These are phyloP conservation scores for Fonsecaea nubica DNA, from an alignment of 2,329 filamentous ascomycete genomes.

Conservation along the genomic window DNA sequence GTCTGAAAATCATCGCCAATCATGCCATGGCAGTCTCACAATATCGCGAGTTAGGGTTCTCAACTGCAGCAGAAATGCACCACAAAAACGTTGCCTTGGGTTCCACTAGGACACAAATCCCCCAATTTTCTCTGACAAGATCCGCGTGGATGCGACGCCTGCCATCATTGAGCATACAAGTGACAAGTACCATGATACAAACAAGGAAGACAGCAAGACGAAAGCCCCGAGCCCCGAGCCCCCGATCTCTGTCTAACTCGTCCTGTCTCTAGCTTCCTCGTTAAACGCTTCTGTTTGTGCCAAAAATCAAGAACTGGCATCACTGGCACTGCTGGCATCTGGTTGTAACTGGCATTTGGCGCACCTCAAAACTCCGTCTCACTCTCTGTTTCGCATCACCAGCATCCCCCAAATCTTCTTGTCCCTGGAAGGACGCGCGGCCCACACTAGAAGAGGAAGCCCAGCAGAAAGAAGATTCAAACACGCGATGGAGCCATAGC, in stretches of 20 bases:
- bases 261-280: background rate
- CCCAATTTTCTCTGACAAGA: conserved; percentile 8
- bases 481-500: background rate
- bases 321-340: background rate
- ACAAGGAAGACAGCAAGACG: background rate
- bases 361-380: conserved; percentile 11
- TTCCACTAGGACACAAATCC: background rate
- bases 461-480: conserved; percentile 5
- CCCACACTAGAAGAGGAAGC: conserved; percentile 6
- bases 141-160: conserved; percentile 29
- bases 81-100: background rate
- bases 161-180: background rate
- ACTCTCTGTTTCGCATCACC: conserved; percentile 14
- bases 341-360: conserved; percentile 4
- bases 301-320: conserved; percentile 2
- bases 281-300: background rate
- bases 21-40: conserved; percentile 8
- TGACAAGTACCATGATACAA: background rate
- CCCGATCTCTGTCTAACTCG: conserved; percentile 15
- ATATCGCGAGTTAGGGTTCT: conserved; percentile 13
- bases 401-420: conserved; percentile 2
- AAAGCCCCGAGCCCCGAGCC: conserved; percentile 3
- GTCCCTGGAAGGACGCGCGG: conserved; percentile 16
- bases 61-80: conserved; percentile 7
- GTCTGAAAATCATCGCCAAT: conserved; percentile 21